Evolutionary conservation across 2,329 filamentous ascomycete species (phyloP).

Genomic region (Mycogone perniciosa): DNA sequence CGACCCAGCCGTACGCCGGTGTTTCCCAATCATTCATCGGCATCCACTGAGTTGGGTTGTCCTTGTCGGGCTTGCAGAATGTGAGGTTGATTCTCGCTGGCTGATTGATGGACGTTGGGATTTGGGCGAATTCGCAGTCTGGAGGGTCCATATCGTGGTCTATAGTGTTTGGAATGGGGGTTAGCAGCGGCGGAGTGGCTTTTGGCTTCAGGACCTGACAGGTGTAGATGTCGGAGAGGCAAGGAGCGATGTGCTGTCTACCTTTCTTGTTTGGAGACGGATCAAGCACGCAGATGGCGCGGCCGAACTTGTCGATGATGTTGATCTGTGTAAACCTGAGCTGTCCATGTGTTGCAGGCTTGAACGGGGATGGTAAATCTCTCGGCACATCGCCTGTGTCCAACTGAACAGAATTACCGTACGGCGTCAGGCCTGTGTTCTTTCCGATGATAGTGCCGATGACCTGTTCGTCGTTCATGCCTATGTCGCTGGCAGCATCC

Average conservation of each 20-base stretch:
- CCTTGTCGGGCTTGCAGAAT: background rate
- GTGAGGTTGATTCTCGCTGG: slow-evolving; percentile 28
- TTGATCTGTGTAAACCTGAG: slow-evolving; percentile 39
- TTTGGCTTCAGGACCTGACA: background rate
- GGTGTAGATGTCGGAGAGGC: background rate
- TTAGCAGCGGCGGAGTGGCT: slow-evolving; percentile 18
- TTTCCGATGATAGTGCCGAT: slow-evolving; percentile 16
- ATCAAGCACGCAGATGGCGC: slow-evolving; percentile 30
- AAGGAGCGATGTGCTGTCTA: background rate
- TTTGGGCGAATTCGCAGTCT: slow-evolving; percentile 29
- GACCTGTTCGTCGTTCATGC: slow-evolving; percentile 15
- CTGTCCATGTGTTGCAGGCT: slow-evolving; percentile 42
- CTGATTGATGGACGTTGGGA: slow-evolving; percentile 36
- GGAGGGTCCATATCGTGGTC: background rate
- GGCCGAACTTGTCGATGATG: slow-evolving; percentile 45
- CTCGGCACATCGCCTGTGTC: slow-evolving; percentile 15
- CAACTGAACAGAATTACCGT: slow-evolving; percentile 18
- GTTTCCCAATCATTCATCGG: background rate
- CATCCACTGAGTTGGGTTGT: slow-evolving; percentile 9
- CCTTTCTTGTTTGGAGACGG: slow-evolving; percentile 14
- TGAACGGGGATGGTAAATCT: slow-evolving; percentile 28
- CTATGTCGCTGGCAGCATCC: slow-evolving; percentile 13
- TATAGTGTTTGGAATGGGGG: slow-evolving; percentile 13
- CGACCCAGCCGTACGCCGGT: too few relatives aligned
- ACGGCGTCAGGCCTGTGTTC: slow-evolving; percentile 29